Conservation (phyloP, 1,139 yeast genomes). For the Torulaspora pretoriensis region DNA sequence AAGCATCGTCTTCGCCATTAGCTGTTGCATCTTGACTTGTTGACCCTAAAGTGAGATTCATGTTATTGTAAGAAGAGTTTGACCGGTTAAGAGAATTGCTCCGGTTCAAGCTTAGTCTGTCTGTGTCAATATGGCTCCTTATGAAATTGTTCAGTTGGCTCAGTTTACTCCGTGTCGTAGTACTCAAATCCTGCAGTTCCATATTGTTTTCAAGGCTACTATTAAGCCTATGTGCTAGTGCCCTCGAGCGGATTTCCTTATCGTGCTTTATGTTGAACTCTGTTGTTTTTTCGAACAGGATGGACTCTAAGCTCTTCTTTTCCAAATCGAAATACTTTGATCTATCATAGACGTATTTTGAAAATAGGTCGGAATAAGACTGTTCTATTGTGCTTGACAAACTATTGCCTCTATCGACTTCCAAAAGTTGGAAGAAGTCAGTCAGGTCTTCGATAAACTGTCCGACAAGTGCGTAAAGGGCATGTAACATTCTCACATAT, state of each 20-base stretch:
- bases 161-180: slow-evolving; percentile 31
- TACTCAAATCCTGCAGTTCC: slow-evolving; percentile 23
- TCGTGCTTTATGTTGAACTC: slow-evolving; percentile 52
- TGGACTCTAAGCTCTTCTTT: slow-evolving; percentile 62
- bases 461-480: slow-evolving; percentile 57
- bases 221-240: slow-evolving; percentile 41
- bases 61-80: slow-evolving; percentile 3
- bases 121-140: slow-evolving; percentile 41
- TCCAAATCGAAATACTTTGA: slow-evolving; percentile 66
- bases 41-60: slow-evolving; percentile 12
- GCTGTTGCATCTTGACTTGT: slow-evolving; percentile 1
- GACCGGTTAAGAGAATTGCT: slow-evolving; percentile 35
- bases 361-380: slow-evolving; percentile 65
- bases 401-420: slow-evolving; percentile 45
- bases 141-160: slow-evolving; percentile 40
- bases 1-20: slow-evolving; percentile 35
- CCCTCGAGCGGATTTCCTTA: slow-evolving; percentile 46
- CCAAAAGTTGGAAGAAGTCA: slow-evolving; percentile 46
- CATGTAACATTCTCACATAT: slow-evolving; percentile 71
- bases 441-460: slow-evolving; percentile 64
- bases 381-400: slow-evolving; percentile 61
- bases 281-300: slow-evolving; percentile 49
- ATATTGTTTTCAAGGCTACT: slow-evolving; percentile 21
- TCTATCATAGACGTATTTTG: slow-evolving; percentile 63
- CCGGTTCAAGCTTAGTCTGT: slow-evolving; percentile 19